Evolutionary conservation across 2,329 filamentous ascomycete genomes (phyloP).

Genomic region (Rugonectria rugulosa): DNA sequence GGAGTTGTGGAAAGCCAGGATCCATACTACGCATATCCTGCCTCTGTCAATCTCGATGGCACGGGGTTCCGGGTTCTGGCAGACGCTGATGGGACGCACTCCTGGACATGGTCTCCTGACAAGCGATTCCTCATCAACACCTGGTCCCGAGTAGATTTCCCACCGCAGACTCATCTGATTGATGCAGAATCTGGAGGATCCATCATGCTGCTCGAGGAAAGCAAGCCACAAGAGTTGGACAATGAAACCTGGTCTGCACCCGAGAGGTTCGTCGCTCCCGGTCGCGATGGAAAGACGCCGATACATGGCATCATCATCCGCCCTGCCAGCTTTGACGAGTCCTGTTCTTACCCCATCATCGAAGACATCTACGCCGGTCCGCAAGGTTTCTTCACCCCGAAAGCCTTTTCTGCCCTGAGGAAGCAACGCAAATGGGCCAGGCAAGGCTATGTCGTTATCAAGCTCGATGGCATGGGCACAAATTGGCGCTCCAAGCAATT

Average conservation of each 20-base stretch:
- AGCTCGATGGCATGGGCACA: conserved; percentile 44
- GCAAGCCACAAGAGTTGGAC: conserved; percentile 5
- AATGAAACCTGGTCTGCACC: conserved; percentile 26
- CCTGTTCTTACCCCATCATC: conserved; percentile 38
- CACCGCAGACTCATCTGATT: conserved; percentile 30
- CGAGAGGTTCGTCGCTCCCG: conserved; percentile 35
- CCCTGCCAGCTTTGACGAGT: conserved; percentile 33
- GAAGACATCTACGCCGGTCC: conserved; percentile 43
- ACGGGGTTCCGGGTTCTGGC: conserved; percentile 36
- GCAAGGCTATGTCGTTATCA: conserved; percentile 41
- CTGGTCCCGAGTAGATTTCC: conserved; percentile 38
- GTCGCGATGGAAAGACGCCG: conserved; percentile 37
- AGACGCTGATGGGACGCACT: conserved; percentile 39
- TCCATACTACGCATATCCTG: conserved; percentile 38
- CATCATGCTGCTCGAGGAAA: conserved; percentile 27
- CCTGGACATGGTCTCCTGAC: conserved; percentile 33
- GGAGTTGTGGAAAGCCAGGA: conserved; percentile 34
- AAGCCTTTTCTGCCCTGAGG: conserved; percentile 30
- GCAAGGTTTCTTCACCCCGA: conserved; percentile 36
- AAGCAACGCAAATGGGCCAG: conserved; percentile 35
- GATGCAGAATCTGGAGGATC: conserved; percentile 25
- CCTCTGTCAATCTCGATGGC: conserved; percentile 37
- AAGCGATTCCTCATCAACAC: conserved; percentile 33
- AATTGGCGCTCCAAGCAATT: conserved; percentile 41
- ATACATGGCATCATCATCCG: conserved; percentile 40